Evolutionary conservation across 2,329 filamentous ascomycete genomes (phyloP).

Genomic region (Pseudogymnoascus sp.): DNA sequence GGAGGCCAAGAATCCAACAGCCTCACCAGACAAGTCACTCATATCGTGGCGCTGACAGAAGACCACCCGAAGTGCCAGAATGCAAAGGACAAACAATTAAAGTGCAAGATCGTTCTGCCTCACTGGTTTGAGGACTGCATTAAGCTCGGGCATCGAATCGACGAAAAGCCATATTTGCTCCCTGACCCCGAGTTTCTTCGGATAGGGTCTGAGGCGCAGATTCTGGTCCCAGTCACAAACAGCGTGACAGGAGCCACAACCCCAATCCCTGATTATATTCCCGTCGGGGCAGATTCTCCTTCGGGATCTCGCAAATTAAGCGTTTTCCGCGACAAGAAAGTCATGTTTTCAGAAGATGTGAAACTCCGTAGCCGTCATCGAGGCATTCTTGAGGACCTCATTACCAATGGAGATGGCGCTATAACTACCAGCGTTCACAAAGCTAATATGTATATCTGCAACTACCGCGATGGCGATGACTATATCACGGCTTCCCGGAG

Average conservation of each 20-base stretch:
- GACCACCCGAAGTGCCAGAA: slow-evolving; percentile 65
- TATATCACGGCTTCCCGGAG: slow-evolving; percentile 71
- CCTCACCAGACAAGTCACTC: slow-evolving; percentile 71
- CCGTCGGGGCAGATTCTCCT: slow-evolving; percentile 39
- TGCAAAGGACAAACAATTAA: slow-evolving; percentile 58
- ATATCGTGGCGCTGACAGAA: slow-evolving; percentile 76
- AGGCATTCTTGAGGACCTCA: slow-evolving; percentile 63
- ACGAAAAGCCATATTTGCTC: slow-evolving; percentile 77
- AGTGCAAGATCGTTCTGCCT: slow-evolving; percentile 79
- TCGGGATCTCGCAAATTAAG: slow-evolving; percentile 50
- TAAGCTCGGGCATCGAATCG: slow-evolving; percentile 83
- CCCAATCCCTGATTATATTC: slow-evolving; percentile 36
- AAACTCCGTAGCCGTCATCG: slow-evolving; percentile 61
- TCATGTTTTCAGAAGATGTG: slow-evolving; percentile 73
- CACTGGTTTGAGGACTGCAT: slow-evolving; percentile 99
- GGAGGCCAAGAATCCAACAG: slow-evolving; percentile 74
- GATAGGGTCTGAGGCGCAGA: slow-evolving; percentile 47
- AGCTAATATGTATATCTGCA: slow-evolving; percentile 80
- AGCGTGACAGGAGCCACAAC: slow-evolving; percentile 64
- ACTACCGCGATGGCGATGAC: slow-evolving; percentile 73
- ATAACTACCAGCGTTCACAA: slow-evolving; percentile 59
- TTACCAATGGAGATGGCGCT: slow-evolving; percentile 64
- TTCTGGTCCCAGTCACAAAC: slow-evolving; percentile 51
- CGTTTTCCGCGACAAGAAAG: slow-evolving; percentile 70
- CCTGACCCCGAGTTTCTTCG: slow-evolving; percentile 81